A percentile compares a stretch with the other conserved stretches of the same genome.
These are phyloP conservation scores for Arachnomyces sp. DNA, from an alignment of 2,329 filamentous ascomycete genomes.

Conservation along the genomic window DNA sequence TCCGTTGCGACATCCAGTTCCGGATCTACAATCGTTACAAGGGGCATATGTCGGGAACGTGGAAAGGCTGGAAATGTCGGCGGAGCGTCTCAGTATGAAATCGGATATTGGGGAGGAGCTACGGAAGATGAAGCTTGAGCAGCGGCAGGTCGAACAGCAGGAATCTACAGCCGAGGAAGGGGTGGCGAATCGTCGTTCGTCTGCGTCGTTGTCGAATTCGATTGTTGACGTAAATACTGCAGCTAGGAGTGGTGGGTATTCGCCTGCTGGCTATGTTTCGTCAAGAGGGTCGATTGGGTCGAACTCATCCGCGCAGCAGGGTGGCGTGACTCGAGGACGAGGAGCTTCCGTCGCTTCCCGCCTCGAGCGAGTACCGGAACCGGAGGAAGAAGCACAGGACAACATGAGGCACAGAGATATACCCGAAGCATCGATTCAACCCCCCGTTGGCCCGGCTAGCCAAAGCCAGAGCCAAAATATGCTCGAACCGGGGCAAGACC, in stretches of 20 bases:
- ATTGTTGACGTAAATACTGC: conserved; percentile 27
- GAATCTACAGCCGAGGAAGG: background rate
- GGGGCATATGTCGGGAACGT: conserved; percentile 44
- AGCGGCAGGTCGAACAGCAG: conserved; percentile 13
- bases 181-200: conserved; percentile 12
- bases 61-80: conserved; percentile 40
- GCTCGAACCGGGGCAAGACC: background rate
- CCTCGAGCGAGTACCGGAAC: conserved; percentile 33
- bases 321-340: conserved; percentile 23
- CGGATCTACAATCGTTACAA: conserved; percentile 42
- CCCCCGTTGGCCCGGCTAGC: too few species aligned
- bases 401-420: conserved; percentile 1
- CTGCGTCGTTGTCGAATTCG: conserved; percentile 35
- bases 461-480: too few species aligned
- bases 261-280: conserved; percentile 29
- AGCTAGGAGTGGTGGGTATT: conserved; percentile 34
- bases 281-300: conserved; percentile 36
- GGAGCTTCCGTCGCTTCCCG: conserved; percentile 30
- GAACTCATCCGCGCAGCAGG: conserved; percentile 16
- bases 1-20: conserved; percentile 40
- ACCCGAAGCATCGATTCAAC: too few species aligned
- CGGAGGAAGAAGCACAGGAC: conserved; percentile 26
- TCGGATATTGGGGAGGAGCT: conserved; percentile 39
- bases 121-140: conserved; percentile 37
- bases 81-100: conserved; percentile 40